A percentile compares a stretch with the other conserved stretches of the same genome.
phyloP scores from a whole-genome alignment of 371 early-diverging fungal species.

The Lichtheimia ornata region DNA sequence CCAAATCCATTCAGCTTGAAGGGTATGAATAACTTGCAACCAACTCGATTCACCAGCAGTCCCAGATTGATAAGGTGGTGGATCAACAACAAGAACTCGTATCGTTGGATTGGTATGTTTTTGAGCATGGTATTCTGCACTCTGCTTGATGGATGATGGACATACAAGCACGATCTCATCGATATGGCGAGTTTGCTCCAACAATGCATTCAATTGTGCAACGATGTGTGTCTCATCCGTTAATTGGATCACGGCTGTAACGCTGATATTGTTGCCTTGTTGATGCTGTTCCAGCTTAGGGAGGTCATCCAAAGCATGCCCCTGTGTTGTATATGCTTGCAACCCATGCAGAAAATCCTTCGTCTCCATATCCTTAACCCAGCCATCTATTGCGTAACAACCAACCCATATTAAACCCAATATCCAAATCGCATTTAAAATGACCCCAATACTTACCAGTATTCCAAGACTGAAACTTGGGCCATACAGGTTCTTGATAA shows the following conservation, averaged over 20 bases:
- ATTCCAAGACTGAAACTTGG: slow-evolving; percentile 18
- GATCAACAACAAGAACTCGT: slow-evolving; percentile 7
- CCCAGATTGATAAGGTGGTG: slow-evolving; percentile 5
- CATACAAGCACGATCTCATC: slow-evolving; percentile 37
- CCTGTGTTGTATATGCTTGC: slow-evolving; percentile 18
- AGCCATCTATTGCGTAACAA: slow-evolving; percentile 4
- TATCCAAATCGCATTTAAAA: too few relatives aligned
- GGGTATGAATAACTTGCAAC: slow-evolving; percentile 19
- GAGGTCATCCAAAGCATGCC: slow-evolving; percentile 17
- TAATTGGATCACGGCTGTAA: slow-evolving; percentile 23
- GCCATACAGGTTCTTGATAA: slow-evolving; percentile 7
- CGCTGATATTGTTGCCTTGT: neutral
- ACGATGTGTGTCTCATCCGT: slow-evolving; percentile 19
- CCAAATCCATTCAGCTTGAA: slow-evolving; percentile 36
- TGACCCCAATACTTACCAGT: neutral
- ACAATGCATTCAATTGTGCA: slow-evolving; percentile 30
- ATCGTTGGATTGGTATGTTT: slow-evolving; percentile 3
- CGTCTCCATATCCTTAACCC: neutral
- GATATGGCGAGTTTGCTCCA: slow-evolving; percentile 34
- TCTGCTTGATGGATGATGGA: slow-evolving; percentile 11
- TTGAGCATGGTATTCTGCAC: slow-evolving; percentile 7
- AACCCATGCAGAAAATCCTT: slow-evolving; percentile 14
- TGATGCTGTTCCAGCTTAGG: neutral
- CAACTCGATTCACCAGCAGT: slow-evolving; percentile 14
- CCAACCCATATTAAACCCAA: neutral